These are phyloP conservation scores for Triglochin maritima DNA, from an alignment of 106 monocot genomes.

Conservation along the genomic window DNA sequence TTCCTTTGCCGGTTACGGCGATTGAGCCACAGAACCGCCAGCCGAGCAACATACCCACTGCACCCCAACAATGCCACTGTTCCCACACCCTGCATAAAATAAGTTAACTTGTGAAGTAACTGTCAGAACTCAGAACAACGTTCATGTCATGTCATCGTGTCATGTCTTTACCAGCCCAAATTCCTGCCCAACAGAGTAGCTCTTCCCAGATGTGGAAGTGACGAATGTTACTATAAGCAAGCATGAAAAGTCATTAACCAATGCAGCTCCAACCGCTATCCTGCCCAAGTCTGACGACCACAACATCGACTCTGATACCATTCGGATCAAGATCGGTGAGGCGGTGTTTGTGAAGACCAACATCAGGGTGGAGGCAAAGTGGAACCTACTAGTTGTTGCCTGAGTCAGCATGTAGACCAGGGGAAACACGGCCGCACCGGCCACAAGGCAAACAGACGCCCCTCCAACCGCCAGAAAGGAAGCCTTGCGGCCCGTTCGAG, in stretches of 20 bases:
- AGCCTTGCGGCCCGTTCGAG: conserved; percentile 5
- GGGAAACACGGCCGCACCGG: conserved; percentile 10
- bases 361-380: conserved; percentile 18
- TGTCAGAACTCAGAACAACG: too few species aligned
- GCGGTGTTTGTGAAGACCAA: conserved; percentile 28
- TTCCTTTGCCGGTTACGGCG: conserved; percentile 17
- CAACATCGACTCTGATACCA: conserved; percentile 19
- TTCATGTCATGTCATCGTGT: too few species aligned
- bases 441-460: background rate
- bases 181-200: background rate
- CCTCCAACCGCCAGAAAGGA: conserved; percentile 8
- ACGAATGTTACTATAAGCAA: conserved; percentile 11
- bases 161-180: background rate
- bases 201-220: background rate
- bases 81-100: too few species aligned
- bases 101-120: too few species aligned
- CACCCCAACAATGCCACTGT: conserved; percentile 1
- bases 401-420: conserved; percentile 9
- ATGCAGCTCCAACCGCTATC: conserved; percentile 11
- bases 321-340: conserved; percentile 22
- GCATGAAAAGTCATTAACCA: conserved; percentile 24
- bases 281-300: conserved; percentile 22
- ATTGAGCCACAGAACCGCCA: conserved; percentile 3
- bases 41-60: background rate
- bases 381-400: background rate